Evolutionary conservation across 257 asterid species (phyloP).

Genomic region (Penstemon newberryi): DNA sequence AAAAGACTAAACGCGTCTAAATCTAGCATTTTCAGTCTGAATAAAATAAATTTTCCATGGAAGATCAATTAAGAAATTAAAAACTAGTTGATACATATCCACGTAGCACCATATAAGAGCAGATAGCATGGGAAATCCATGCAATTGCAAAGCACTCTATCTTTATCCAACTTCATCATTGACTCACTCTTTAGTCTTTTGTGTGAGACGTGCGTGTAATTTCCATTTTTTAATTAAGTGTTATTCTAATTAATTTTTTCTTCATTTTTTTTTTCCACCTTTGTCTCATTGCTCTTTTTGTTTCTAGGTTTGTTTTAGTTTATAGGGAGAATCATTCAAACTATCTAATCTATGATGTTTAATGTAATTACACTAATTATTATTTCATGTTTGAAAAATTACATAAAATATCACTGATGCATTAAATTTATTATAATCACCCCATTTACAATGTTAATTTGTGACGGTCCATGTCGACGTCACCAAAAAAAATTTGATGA

Average conservation of each 20-base stretch:
- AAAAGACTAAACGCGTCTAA: background rate
- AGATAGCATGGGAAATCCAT: constrained; percentile 23
- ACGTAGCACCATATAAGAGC: constrained; percentile 11
- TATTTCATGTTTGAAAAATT: too few species aligned
- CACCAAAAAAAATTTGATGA: too few species aligned
- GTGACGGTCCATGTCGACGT: too few species aligned
- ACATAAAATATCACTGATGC: too few species aligned
- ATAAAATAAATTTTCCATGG: background rate
- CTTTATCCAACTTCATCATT: constrained; percentile 18
- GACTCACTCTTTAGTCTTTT: constrained; percentile 11
- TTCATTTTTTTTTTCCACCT: background rate
- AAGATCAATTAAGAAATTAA: background rate
- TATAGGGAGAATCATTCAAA: too few species aligned
- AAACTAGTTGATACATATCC: background rate
- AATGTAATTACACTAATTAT: too few species aligned
- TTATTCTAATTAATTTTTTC: background rate
- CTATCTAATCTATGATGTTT: too few species aligned
- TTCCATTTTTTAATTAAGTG: background rate
- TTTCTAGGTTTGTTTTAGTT: constrained; percentile 15
- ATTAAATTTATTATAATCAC: too few species aligned
- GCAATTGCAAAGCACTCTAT: constrained; percentile 7
- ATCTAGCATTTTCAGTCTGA: background rate
- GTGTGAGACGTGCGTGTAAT: background rate
- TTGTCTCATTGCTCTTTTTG: background rate
- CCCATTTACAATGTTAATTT: too few species aligned